These are phyloP conservation scores for Colletotrichum paranaense DNA, from an alignment of 2,329 filamentous ascomycete genomes.

Conservation along the genomic window DNA sequence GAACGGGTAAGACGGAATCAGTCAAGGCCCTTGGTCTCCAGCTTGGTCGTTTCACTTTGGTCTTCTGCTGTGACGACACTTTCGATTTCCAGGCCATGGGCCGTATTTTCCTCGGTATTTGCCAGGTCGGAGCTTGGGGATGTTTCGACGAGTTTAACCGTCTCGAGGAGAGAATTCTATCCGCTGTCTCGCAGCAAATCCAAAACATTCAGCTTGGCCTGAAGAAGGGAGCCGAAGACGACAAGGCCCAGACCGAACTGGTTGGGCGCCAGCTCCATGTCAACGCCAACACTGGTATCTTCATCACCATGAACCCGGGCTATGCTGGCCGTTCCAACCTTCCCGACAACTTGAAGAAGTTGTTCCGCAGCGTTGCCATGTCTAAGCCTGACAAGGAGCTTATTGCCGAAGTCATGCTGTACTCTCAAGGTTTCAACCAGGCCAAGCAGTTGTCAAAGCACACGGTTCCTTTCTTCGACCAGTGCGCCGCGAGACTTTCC, in stretches of 20 bases:
- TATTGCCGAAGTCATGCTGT: conserved; percentile 99
- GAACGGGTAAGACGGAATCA: conserved; percentile 98
- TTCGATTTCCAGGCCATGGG: conserved; percentile 99
- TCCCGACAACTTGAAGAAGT: conserved; percentile 98
- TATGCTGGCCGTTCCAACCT: conserved; percentile 98
- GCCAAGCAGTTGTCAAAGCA: conserved; percentile 94
- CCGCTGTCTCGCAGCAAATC: conserved; percentile 98
- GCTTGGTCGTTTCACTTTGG: conserved; percentile 95
- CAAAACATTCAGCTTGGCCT: conserved; percentile 99
- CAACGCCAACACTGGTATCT: conserved; percentile 94
- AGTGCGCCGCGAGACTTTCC: conserved; percentile 82
- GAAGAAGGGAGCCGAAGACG: conserved; percentile 84
- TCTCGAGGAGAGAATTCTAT: conserved; percentile 96
- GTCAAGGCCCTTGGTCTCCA: conserved; percentile 98
- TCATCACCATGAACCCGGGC: conserved; percentile 99
- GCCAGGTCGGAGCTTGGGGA: conserved; percentile 98
- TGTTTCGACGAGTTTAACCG: conserved; percentile 99
- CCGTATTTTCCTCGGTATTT: conserved; percentile 98
- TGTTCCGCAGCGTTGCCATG: conserved; percentile 99
- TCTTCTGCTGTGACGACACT: conserved; percentile 99
- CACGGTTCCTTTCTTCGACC: conserved; percentile 98
- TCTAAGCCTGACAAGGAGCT: conserved; percentile 99
- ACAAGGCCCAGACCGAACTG: conserved; percentile 90
- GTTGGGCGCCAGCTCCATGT: conserved; percentile 91
- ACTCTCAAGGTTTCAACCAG: conserved; percentile 98